These are phyloP conservation scores for Penicillium antarcticum DNA, from an alignment of 495 filamentous ascomycete species.

Conservation along the genomic window DNA sequence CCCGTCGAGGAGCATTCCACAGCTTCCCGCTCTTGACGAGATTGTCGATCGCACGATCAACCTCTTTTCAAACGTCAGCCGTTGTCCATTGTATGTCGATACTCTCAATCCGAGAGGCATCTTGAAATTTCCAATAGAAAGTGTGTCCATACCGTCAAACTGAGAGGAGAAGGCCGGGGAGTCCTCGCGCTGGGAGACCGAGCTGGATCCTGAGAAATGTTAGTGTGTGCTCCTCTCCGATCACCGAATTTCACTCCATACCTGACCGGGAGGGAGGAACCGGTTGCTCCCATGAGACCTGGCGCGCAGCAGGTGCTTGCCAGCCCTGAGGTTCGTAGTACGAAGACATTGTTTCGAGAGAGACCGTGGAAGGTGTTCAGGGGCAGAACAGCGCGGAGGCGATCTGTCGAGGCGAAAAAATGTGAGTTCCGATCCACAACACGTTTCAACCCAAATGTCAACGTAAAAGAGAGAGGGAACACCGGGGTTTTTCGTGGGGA, in stretches of 20 bases:
- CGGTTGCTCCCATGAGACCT: conserved; percentile 78
- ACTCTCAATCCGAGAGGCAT: background rate
- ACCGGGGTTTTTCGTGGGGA: no score
- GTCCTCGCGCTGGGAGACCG: conserved; percentile 74
- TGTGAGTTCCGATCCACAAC: conserved; percentile 10
- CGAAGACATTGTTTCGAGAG: conserved; percentile 58
- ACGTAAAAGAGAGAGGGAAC: no score
- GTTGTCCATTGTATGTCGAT: background rate
- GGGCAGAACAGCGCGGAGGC: conserved; percentile 25
- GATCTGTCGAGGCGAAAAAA: conserved; percentile 21
- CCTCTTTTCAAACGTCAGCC: conserved; percentile 58
- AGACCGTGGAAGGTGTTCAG: conserved; percentile 18
- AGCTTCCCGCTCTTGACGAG: conserved; percentile 93
- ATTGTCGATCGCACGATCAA: conserved; percentile 94
- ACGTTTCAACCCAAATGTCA: background rate
- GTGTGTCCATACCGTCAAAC: conserved; percentile 72
- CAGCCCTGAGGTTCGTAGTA: conserved; percentile 90
- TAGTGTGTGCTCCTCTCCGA: conserved; percentile 26
- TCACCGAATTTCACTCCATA: conserved; percentile 34
- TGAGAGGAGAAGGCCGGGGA: conserved; percentile 79
- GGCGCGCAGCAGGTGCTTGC: conserved; percentile 61
- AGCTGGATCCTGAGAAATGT: conserved; percentile 63
- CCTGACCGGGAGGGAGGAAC: conserved; percentile 85
- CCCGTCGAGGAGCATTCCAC: conserved; percentile 77
- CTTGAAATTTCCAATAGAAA: background rate